Evolutionary conservation across 768 basidiomycete genomes (phyloP).

Genomic region (Tylopilus sp.): DNA sequence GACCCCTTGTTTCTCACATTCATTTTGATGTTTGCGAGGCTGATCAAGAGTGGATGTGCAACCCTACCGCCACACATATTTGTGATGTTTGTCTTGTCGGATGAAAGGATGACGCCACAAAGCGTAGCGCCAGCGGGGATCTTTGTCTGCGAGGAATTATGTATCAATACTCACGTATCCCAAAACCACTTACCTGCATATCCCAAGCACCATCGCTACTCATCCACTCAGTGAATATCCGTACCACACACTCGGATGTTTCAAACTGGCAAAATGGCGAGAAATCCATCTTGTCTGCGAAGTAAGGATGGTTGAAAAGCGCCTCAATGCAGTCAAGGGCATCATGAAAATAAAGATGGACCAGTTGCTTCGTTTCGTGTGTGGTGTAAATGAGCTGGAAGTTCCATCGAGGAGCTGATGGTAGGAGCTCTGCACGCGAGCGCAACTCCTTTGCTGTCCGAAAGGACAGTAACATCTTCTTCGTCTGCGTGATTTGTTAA

Average conservation of each 20-base stretch:
- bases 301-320: constrained; percentile 7
- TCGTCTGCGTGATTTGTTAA: neutral
- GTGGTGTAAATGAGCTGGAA: constrained; percentile 2
- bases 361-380: constrained; percentile 16
- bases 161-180: too few relatives aligned
- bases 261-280: neutral
- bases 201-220: constrained; percentile 1
- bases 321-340: constrained; percentile 21
- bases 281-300: neutral
- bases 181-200: neutral
- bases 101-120: neutral
- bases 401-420: constrained; percentile 27
- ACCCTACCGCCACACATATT: neutral
- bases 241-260: neutral
- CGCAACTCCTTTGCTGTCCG: constrained; percentile 25
- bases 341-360: constrained; percentile 3
- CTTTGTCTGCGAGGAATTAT: too few relatives aligned
- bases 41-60: neutral
- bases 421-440: constrained; percentile 22
- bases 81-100: neutral
- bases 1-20: neutral
- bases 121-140: too few relatives aligned
- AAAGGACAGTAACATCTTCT: constrained; percentile 15
- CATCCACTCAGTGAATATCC: constrained; percentile 23
- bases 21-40: neutral